phyloP scores from a whole-genome alignment of 768 basidiomycete genomes.

The Mycena rosella region DNA sequence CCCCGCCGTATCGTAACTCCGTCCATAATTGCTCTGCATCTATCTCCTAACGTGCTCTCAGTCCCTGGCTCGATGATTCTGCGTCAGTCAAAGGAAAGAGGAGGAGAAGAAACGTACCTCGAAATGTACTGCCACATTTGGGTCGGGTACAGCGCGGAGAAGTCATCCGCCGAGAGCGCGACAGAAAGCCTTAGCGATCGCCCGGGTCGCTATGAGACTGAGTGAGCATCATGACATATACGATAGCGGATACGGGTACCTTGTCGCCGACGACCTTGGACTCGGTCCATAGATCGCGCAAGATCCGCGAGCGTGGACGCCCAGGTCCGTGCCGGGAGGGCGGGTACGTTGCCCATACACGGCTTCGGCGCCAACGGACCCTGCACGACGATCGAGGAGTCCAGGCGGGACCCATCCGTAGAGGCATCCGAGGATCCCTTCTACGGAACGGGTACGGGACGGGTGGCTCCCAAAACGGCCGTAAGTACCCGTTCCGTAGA shows the following conservation, averaged over 20 bases:
- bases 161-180: neutral
- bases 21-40: too few relatives aligned
- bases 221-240: neutral
- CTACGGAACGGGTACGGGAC: constrained; percentile 10
- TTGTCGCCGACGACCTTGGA: neutral
- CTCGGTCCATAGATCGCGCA: neutral
- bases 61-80: too few relatives aligned
- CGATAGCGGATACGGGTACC: too few relatives aligned
- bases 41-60: too few relatives aligned
- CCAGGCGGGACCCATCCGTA: neutral
- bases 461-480: constrained; percentile 1
- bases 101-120: too few relatives aligned
- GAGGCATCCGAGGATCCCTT: neutral
- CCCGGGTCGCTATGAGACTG: neutral
- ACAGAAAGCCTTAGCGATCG: neutral
- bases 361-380: neutral
- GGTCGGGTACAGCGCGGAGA: too few relatives aligned
- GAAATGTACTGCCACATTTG: too few relatives aligned
- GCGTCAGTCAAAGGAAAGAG: too few relatives aligned
- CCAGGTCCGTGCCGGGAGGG: too few relatives aligned
- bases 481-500: constrained; percentile 2
- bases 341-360: too few relatives aligned
- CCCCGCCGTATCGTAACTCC: too few relatives aligned
- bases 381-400: neutral
- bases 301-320: neutral